Evolutionary conservation across 805 yeast genomes (phyloP).

Genomic region (Yarrowia keelungensis): DNA sequence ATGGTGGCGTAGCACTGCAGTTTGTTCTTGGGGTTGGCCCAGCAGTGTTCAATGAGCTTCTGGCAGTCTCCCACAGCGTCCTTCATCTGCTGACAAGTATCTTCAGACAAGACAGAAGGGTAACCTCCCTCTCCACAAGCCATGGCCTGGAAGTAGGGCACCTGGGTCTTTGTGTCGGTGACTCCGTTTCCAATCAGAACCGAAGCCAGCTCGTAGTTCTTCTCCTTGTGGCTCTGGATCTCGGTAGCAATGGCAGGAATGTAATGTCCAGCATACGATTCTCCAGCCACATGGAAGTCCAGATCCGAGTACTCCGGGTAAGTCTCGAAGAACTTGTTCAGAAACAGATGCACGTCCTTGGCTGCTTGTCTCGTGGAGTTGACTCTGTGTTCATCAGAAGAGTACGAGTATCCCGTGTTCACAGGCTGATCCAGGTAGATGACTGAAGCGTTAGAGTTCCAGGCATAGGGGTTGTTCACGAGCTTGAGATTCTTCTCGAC

Average conservation of each 20-base stretch:
- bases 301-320: conserved; percentile 71
- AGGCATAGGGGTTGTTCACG: conserved; percentile 79
- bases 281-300: conserved; percentile 88
- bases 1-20: conserved; percentile 75
- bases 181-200: conserved; percentile 92
- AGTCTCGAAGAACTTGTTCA: conserved; percentile 80
- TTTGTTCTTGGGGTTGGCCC: conserved; percentile 64
- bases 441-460: conserved; percentile 91
- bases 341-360: conserved; percentile 82
- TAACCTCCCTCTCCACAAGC: conserved; percentile 89
- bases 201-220: conserved; percentile 71
- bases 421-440: conserved; percentile 94
- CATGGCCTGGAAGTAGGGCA: conserved; percentile 85
- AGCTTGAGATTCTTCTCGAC: conserved; percentile 70
- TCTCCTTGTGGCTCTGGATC: conserved; percentile 54
- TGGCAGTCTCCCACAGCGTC: conserved; percentile 69
- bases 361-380: conserved; percentile 82
- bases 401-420: conserved; percentile 88
- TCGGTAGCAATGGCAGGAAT: conserved; percentile 79
- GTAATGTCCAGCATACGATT: conserved; percentile 93
- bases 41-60: conserved; percentile 69
- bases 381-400: conserved; percentile 60
- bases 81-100: conserved; percentile 70
- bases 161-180: conserved; percentile 82
- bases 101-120: conserved; percentile 68